Evolutionary conservation across 2,329 filamentous ascomycete genomes (phyloP).

Genomic region (Claviceps quebecensis): DNA sequence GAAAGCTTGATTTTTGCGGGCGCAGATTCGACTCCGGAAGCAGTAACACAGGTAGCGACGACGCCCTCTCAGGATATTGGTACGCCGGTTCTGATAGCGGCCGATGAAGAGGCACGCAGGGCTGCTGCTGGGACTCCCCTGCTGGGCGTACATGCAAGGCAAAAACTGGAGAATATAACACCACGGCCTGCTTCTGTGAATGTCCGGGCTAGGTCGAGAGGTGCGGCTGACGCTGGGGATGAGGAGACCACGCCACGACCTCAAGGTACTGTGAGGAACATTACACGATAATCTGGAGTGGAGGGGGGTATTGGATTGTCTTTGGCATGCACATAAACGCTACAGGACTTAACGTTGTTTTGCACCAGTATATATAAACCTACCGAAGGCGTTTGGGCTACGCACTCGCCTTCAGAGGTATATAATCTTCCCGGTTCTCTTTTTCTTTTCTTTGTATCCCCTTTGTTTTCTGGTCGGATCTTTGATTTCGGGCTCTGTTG

Average conservation of each 20-base stretch:
- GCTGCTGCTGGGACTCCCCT: conserved; percentile 3
- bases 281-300: no score
- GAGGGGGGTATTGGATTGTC: no score
- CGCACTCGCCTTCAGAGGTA: no score
- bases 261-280: conserved; percentile 1
- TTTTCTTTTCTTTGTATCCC: neutral
- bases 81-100: conserved; percentile 15
- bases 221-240: conserved; percentile 5
- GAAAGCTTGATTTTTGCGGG: conserved; percentile 52
- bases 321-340: no score
- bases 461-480: neutral
- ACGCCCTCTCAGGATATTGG: conserved; percentile 32
- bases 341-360: neutral
- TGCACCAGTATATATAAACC: neutral
- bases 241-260: conserved; percentile 29
- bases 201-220: neutral
- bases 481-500: neutral
- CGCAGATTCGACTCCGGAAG: conserved; percentile 36
- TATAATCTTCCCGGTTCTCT: neutral
- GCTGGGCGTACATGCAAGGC: conserved; percentile 6
- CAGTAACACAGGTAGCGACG: conserved; percentile 35
- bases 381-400: no score
- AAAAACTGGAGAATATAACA: neutral
- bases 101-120: neutral
- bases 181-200: conserved; percentile 23